Percentiles rank a stretch among this genome's conserved stretches.
phyloP scores from a whole-genome alignment of 2,329 filamentous ascomycete species.

The Thielaviopsis punctulata region DNA sequence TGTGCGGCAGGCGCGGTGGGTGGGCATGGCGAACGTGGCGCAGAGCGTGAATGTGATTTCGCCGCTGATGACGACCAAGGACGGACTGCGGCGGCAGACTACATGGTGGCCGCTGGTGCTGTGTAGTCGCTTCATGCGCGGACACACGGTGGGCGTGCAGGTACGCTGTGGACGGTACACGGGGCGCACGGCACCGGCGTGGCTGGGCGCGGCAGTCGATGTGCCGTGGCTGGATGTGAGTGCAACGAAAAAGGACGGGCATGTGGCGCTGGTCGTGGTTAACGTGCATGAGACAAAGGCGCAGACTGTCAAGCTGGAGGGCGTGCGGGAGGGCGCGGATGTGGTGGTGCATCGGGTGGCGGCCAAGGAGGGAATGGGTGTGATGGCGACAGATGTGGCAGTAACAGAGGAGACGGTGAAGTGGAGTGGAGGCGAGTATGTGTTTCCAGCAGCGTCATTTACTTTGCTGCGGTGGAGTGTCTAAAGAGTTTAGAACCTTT shows the following conservation, averaged over 20 bases:
- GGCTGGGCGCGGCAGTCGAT: constrained; percentile 47
- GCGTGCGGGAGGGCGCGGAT: constrained; percentile 26
- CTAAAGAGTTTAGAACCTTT: not conserved
- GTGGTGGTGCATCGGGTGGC: constrained; percentile 47
- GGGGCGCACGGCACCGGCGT: constrained; percentile 47
- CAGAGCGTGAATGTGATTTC: constrained; percentile 65
- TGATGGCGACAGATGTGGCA: constrained; percentile 41
- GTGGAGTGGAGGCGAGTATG: constrained; percentile 34
- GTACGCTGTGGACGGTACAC: constrained; percentile 45
- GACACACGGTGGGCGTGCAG: constrained; percentile 48
- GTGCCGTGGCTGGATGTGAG: constrained; percentile 56
- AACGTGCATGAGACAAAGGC: constrained; percentile 48
- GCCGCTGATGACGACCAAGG: constrained; percentile 52
- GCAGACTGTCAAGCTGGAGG: constrained; percentile 42
- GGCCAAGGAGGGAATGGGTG: constrained; percentile 33
- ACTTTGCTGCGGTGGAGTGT: constrained; percentile 43
- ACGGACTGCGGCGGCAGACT: constrained; percentile 50
- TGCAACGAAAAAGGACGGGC: constrained; percentile 38
- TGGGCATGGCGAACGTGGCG: constrained; percentile 67
- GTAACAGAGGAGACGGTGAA: constrained; percentile 32
- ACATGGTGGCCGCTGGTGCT: constrained; percentile 60
- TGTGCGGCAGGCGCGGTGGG: constrained; percentile 48
- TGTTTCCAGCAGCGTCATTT: constrained; percentile 49
- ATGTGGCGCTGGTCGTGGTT: constrained; percentile 50
- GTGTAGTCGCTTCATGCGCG: constrained; percentile 50